Conservation (phyloP, 2,329 filamentous ascomycete genomes). For the Nothopassalora personata region DNA sequence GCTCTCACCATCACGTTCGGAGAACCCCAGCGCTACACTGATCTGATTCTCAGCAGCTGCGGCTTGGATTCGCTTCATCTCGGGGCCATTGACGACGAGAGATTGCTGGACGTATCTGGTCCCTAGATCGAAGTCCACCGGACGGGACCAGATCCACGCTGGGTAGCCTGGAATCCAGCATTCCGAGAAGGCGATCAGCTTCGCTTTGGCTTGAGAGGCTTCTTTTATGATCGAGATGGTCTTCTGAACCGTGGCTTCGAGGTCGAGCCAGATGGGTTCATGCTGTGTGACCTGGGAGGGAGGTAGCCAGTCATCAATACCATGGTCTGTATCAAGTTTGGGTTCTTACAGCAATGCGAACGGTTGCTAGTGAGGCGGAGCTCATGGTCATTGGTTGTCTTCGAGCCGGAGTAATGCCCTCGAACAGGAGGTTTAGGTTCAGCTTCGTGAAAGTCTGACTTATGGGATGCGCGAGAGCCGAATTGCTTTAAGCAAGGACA, state of each 20-base stretch:
- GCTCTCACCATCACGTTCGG: slow-evolving; percentile 36
- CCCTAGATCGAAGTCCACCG: slow-evolving; percentile 38
- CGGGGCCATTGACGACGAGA: slow-evolving; percentile 35
- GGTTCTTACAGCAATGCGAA: slow-evolving; percentile 19
- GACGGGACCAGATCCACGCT: slow-evolving; percentile 42
- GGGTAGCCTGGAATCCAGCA: slow-evolving; percentile 44
- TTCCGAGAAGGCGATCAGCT: slow-evolving; percentile 49
- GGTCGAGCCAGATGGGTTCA: slow-evolving; percentile 58
- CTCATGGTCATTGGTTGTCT: slow-evolving; percentile 8
- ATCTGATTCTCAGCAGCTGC: slow-evolving; percentile 33
- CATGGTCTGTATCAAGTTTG: not conserved
- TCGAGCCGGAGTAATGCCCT: not conserved
- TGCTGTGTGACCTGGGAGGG: slow-evolving; percentile 51
- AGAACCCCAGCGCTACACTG: slow-evolving; percentile 37
- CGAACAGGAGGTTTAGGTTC: not conserved
- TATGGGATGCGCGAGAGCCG: not conserved
- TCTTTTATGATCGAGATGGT: slow-evolving; percentile 53
- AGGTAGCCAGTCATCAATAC: not conserved
- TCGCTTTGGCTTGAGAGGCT: slow-evolving; percentile 49
- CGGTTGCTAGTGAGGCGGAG: slow-evolving; percentile 10
- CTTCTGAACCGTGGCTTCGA: slow-evolving; percentile 51
- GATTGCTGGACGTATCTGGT: slow-evolving; percentile 44
- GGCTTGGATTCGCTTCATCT: slow-evolving; percentile 41
- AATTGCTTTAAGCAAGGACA: not conserved
- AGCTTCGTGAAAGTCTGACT: not conserved